Conservation (phyloP, 2,329 filamentous ascomycete species). For the Aspergillus sergii region DNA sequence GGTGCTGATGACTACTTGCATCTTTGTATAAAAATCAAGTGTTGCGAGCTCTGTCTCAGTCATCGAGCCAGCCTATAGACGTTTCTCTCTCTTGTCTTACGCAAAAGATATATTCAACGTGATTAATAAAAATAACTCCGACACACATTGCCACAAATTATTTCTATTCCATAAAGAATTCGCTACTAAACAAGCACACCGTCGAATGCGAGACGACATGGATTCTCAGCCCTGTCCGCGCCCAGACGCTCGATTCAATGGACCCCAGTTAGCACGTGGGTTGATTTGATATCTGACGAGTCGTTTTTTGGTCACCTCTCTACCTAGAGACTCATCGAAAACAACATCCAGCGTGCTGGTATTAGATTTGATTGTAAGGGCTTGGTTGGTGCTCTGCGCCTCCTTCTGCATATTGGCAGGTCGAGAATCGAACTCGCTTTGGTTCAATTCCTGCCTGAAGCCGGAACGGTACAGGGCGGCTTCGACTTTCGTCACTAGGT, state of each 20-base stretch:
- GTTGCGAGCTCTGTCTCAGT: background rate
- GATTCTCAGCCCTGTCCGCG: constrained; percentile 8
- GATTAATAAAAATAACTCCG: background rate
- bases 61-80: background rate
- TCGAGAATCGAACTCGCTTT: background rate
- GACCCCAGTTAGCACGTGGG: constrained; percentile 91
- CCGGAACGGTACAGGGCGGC: constrained; percentile 46
- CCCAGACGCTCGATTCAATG: constrained; percentile 59
- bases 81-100: background rate
- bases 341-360: constrained; percentile 59
- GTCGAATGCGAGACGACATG: background rate
- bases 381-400: constrained; percentile 14
- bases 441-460: constrained; percentile 22
- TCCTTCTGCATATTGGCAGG: background rate
- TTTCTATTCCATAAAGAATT: background rate
- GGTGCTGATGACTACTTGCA: background rate
- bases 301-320: constrained; percentile 65
- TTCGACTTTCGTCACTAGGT: constrained; percentile 47
- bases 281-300: constrained; percentile 88
- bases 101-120: background rate
- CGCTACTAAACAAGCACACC: background rate
- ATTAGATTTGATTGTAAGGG: background rate
- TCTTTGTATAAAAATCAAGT: background rate
- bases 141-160: background rate
- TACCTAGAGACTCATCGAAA: constrained; percentile 81